These are phyloP conservation scores for Cruciata laevipes DNA, from an alignment of 257 asterid genomes.

Conservation along the genomic window DNA sequence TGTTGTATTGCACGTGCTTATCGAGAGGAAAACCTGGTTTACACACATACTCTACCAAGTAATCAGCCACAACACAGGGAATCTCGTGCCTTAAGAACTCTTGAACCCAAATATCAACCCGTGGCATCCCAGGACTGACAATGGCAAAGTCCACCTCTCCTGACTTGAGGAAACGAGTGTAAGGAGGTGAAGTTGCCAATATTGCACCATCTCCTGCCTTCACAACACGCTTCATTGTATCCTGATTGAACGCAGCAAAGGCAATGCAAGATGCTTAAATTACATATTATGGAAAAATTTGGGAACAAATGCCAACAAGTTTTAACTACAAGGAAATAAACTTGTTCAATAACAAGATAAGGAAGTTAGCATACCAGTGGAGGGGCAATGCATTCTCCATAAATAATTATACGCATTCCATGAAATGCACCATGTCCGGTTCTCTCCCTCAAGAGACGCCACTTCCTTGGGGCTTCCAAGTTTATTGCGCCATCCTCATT, in stretches of 20 bases:
- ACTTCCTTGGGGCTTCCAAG: constrained; percentile 90
- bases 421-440: constrained; percentile 89
- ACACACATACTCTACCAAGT: constrained; percentile 88
- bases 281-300: background rate
- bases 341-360: background rate
- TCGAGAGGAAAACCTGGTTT: constrained; percentile 78
- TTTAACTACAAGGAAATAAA: background rate
- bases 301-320: background rate
- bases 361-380: constrained; percentile 50
- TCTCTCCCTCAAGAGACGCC: constrained; percentile 80
- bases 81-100: constrained; percentile 66
- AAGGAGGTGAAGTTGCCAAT: constrained; percentile 89
- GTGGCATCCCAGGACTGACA: constrained; percentile 69
- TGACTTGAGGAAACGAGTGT: constrained; percentile 64
- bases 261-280: background rate
- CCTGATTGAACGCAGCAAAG: constrained; percentile 40
- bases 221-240: constrained; percentile 73
- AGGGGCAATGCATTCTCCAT: constrained; percentile 93
- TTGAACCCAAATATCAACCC: constrained; percentile 76
- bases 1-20: constrained; percentile 70
- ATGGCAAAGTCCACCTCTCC: constrained; percentile 61
- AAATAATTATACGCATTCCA: constrained; percentile 66
- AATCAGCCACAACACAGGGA: constrained; percentile 77
- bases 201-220: constrained; percentile 91
- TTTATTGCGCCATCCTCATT: constrained; percentile 88